These are phyloP conservation scores for Eucalyptus cloeziana DNA, from an alignment of 345 rosid species.

Conservation along the genomic window DNA sequence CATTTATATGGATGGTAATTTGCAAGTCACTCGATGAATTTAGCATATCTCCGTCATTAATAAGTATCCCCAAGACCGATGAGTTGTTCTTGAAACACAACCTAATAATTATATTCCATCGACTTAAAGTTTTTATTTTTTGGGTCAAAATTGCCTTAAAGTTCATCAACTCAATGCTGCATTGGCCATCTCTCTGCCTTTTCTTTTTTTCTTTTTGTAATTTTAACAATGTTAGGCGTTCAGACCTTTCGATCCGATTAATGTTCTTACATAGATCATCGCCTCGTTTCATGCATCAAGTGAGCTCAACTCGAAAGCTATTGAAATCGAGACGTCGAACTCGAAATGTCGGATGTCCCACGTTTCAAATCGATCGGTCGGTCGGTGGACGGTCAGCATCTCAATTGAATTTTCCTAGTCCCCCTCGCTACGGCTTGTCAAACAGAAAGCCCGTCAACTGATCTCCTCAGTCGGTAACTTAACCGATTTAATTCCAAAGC, in stretches of 20 bases:
- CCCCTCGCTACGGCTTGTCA: background rate
- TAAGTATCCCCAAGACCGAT: background rate
- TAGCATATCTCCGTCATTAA: background rate
- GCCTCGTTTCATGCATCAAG: background rate
- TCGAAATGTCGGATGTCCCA: no score
- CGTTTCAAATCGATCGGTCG: background rate
- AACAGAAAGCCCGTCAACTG: background rate
- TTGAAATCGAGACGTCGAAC: background rate
- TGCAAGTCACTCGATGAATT: background rate
- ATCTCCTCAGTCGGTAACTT: background rate
- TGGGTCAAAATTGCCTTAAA: no score
- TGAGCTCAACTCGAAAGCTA: background rate
- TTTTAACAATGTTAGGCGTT: rapidly evolving
- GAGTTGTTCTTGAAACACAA: background rate
- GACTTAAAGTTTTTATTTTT: background rate
- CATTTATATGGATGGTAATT: background rate
- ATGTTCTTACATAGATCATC: no score
- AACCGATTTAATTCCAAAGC: background rate
- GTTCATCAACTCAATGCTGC: rapidly evolving
- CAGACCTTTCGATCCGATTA: background rate
- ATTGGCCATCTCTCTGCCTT: background rate
- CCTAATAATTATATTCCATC: rapidly evolving
- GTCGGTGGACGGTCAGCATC: background rate
- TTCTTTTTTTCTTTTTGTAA: no score
- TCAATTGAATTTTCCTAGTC: background rate